Conservation (phyloP, 768 basidiomycete species). For the Aureoboletus auriporus region DNA sequence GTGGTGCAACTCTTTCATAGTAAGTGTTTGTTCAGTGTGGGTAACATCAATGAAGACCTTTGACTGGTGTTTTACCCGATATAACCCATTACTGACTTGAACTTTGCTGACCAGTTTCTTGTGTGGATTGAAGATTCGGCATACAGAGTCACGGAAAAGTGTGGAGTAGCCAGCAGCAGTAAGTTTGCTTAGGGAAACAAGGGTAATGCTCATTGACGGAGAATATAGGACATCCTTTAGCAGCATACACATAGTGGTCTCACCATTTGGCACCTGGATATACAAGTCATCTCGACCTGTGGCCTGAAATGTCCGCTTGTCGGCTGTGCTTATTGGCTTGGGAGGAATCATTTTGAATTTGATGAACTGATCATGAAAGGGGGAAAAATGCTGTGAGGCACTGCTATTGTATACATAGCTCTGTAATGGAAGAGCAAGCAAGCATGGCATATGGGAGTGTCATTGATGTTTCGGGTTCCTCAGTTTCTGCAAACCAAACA, state of each 20-base stretch:
- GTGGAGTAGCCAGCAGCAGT: not conserved
- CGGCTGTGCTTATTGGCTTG: too few relatives aligned
- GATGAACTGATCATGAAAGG: too few relatives aligned
- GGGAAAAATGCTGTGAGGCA: too few relatives aligned
- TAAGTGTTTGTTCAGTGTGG: not conserved
- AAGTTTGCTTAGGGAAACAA: not conserved
- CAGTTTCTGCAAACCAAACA: too few relatives aligned
- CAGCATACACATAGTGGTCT: not conserved
- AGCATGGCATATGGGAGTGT: too few relatives aligned
- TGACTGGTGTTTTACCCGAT: too few relatives aligned
- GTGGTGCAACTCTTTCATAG: not conserved
- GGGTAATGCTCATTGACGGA: not conserved
- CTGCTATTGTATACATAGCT: too few relatives aligned
- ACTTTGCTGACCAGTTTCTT: slow-evolving; percentile 11
- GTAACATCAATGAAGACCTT: too few relatives aligned
- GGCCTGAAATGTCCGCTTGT: not conserved
- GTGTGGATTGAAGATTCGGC: slow-evolving; percentile 8
- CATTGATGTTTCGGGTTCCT: too few relatives aligned
- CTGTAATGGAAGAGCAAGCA: too few relatives aligned
- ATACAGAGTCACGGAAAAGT: not conserved
- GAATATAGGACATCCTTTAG: not conserved
- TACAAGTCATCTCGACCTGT: not conserved
- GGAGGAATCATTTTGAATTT: too few relatives aligned
- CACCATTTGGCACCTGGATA: not conserved
- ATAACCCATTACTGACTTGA: slow-evolving; percentile 16